Conservation (phyloP, 1,284 basidiomycete genomes). For the Melampsora larici-populina region DNA sequence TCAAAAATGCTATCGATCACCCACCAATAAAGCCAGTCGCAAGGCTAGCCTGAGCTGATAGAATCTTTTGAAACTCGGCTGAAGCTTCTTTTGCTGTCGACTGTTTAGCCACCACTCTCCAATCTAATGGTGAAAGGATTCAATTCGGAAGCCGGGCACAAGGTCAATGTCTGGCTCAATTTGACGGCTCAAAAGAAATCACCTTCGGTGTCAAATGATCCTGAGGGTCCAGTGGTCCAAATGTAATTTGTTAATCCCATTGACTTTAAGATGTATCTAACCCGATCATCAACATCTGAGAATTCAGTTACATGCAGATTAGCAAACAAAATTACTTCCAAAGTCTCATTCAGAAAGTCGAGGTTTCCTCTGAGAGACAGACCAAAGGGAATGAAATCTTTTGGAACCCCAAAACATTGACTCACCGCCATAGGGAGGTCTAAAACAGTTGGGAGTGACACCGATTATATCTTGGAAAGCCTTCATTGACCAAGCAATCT, state of each 20-base stretch:
- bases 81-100: no score
- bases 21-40: no score
- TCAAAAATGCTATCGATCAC: no score
- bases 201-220: constrained; percentile 51
- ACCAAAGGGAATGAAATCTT: no score
- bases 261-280: constrained; percentile 50
- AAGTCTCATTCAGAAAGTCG: not conserved
- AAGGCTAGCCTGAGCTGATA: no score
- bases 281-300: constrained; percentile 53
- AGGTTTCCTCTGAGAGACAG: not conserved
- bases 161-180: not conserved
- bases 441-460: constrained; percentile 51
- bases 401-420: constrained; percentile 3
- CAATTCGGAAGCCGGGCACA: no score
- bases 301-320: constrained; percentile 44
- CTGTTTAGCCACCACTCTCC: no score
- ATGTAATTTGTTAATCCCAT: constrained; percentile 52
- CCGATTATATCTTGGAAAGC: constrained; percentile 50
- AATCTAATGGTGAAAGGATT: not conserved
- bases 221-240: constrained; percentile 49
- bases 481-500: constrained; percentile 75
- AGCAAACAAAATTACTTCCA: not conserved
- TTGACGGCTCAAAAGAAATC: not conserved
- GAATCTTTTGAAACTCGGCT: no score
- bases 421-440: constrained; percentile 50